phyloP scores from a whole-genome alignment of 2,329 filamentous ascomycete species.

The Sclerotinia subarctica region DNA sequence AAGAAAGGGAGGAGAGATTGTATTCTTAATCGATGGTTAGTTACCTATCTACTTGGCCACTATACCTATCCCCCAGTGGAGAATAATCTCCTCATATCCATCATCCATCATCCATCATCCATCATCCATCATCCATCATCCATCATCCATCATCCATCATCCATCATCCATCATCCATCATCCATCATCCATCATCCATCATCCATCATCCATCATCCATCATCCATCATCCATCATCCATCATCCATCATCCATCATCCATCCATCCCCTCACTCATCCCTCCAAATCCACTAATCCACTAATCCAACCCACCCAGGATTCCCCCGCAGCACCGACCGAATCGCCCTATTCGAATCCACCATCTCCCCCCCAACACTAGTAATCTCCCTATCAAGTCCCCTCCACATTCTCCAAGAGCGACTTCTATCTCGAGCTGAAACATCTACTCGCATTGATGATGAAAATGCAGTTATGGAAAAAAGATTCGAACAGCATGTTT shows the following conservation, averaged over 20 bases:
- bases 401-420: not conserved
- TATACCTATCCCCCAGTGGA: too few relatives aligned
- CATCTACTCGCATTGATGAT: not conserved
- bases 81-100: too few relatives aligned
- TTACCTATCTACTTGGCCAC: not conserved
- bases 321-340: not conserved
- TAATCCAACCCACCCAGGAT: not conserved
- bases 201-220: too few relatives aligned
- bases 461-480: not conserved
- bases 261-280: too few relatives aligned
- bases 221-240: too few relatives aligned
- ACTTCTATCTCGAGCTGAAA: not conserved
- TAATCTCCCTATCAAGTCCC: not conserved
- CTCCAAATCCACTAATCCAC: too few relatives aligned
- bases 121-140: too few relatives aligned
- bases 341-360: not conserved
- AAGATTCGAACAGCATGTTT: not conserved
- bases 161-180: too few relatives aligned
- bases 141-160: too few relatives aligned
- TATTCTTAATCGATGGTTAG: slow-evolving; percentile 15
- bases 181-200: too few relatives aligned
- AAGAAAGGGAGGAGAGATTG: not conserved
- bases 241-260: too few relatives aligned
- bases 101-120: too few relatives aligned
- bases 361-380: not conserved